These are phyloP conservation scores for Ophiosphaerella narmari DNA, from an alignment of 2,329 filamentous ascomycete genomes.

Conservation along the genomic window DNA sequence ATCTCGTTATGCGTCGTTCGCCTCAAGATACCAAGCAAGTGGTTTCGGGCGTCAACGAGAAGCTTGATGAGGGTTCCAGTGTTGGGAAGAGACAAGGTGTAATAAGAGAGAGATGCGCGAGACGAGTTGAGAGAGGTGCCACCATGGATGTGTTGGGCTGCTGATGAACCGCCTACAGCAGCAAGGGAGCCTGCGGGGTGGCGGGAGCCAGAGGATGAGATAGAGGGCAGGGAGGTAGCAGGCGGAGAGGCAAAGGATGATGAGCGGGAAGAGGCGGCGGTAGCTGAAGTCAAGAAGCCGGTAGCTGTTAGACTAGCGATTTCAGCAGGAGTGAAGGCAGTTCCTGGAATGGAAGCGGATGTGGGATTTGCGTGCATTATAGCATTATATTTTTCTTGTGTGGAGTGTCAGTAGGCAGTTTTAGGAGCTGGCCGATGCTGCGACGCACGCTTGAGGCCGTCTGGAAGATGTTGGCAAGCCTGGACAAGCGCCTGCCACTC, in stretches of 20 bases:
- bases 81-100: conserved; percentile 66
- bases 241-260: conserved; percentile 51
- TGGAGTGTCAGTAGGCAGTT: conserved; percentile 4
- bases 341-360: conserved; percentile 48
- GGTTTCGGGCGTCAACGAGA: conserved; percentile 63
- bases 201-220: conserved; percentile 64
- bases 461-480: conserved; percentile 25
- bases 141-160: conserved; percentile 68
- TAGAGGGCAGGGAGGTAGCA: conserved; percentile 56
- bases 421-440: background rate
- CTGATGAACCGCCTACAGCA: conserved; percentile 71
- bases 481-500: conserved; percentile 52
- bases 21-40: conserved; percentile 65
- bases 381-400: conserved; percentile 54
- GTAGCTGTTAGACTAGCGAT: conserved; percentile 64
- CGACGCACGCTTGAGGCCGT: conserved; percentile 43
- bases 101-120: conserved; percentile 31
- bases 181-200: conserved; percentile 71
- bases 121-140: conserved; percentile 52
- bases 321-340: conserved; percentile 53
- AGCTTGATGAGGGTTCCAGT: conserved; percentile 72
- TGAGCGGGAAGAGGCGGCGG: conserved; percentile 38
- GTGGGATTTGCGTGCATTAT: conserved; percentile 60
- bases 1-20: conserved; percentile 65
- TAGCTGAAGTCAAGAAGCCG: conserved; percentile 66